Conservation (phyloP, 2,329 filamentous ascomycete genomes). For the Alternaria incomplexa region DNA sequence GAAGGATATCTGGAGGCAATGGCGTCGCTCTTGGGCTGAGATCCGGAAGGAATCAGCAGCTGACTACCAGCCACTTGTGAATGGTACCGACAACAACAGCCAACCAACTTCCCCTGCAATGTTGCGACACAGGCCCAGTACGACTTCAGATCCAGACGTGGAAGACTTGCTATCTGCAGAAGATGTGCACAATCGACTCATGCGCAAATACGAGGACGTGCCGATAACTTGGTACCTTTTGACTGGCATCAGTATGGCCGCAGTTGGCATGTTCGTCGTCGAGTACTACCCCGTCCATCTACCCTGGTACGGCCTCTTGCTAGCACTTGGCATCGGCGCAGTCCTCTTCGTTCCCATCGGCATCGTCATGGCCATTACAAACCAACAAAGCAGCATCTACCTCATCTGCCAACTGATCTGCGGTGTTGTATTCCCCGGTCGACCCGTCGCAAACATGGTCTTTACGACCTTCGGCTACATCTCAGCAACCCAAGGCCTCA, state of each 20-base stretch:
- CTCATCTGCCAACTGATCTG: conserved; percentile 86
- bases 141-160: conserved; percentile 45
- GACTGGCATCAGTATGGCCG: conserved; percentile 77
- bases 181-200: conserved; percentile 83
- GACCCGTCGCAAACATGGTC: conserved; percentile 90
- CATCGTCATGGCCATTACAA: conserved; percentile 92
- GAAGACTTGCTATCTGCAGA: conserved; percentile 70
- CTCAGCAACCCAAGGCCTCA: conserved; percentile 85
- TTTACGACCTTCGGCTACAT: conserved; percentile 93
- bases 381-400: conserved; percentile 86
- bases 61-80: conserved; percentile 44
- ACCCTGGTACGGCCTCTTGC: conserved; percentile 83
- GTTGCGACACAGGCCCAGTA: conserved; percentile 33
- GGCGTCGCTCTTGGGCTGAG: conserved; percentile 72
- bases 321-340: conserved; percentile 78
- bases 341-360: conserved; percentile 89
- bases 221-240: conserved; percentile 81
- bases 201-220: conserved; percentile 82
- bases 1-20: conserved; percentile 79
- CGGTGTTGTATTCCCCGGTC: conserved; percentile 80
- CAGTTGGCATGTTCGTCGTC: conserved; percentile 81
- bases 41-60: conserved; percentile 50
- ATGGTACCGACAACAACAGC: conserved; percentile 43
- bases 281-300: conserved; percentile 80
- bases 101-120: conserved; percentile 25